Base-by-base conservation (phyloP, 208 protist species). In the Leishmania gerbilli region DNA sequence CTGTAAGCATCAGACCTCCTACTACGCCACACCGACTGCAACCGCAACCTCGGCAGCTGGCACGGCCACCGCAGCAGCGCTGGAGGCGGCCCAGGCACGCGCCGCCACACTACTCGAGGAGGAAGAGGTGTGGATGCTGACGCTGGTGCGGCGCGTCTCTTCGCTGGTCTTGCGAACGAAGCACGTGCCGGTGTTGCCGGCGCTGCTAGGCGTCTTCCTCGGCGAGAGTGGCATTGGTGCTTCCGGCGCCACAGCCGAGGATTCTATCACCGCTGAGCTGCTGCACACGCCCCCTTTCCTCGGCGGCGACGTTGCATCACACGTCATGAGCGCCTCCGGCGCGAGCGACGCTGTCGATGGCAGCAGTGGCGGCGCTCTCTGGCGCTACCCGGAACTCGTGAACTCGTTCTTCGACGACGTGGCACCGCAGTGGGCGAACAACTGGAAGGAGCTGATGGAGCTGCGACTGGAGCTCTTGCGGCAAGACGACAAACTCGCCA, bases 401-500 rank as follows among this genome's bases (percentile, higher is more conserved):
- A 76, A 75, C 64, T 62, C 82, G 3, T 80, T 92, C 45, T 90
- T 96, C 64, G 85, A 92, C 34, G 87, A 89, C 7, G 77, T 90
- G 9, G 76, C 87, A 0, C 89, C 87, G 56, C 82, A 88, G 72
- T 96, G 91, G 90, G 76, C 83, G 17, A 89, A 89, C 78, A 53
- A 72, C 53, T 96, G 92, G 92, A 91, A 89, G 84, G 91, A 96
- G 84, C 77, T 94, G 72, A 96, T 95, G 90, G 91, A 96, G 75
- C 55, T 93, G 71, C 83, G 85, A 6, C 80, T 89, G 24, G 82
- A 77, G 42, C 77, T 96, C 37, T 83, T 96, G 62, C 86, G 89
- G 42, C 87, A 93, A 31, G 79, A 88, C 24, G 87, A 89, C 17
- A 87, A 86, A 69, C 84, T 96, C 1, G 15, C 74, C 15, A 80